Conservation (phyloP, 768 basidiomycete genomes). For the Amanita jacksonii region DNA sequence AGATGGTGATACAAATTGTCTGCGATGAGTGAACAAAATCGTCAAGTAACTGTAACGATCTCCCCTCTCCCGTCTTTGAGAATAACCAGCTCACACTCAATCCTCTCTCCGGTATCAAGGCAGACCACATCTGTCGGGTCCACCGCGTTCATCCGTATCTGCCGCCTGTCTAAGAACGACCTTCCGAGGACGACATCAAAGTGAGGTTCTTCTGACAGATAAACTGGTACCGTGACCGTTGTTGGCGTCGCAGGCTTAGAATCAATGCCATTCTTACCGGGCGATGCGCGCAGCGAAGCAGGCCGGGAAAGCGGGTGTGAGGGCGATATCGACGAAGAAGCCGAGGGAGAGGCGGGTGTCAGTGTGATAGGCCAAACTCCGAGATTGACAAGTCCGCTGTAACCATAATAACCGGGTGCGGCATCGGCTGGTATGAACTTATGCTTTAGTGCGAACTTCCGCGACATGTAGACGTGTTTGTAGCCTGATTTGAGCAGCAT, state of each 20-base stretch:
- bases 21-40: background rate
- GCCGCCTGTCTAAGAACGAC: slow-evolving; percentile 73
- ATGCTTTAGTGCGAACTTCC: slow-evolving; percentile 82
- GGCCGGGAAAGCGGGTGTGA: slow-evolving; percentile 9
- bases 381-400: slow-evolving; percentile 78
- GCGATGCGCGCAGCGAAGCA: slow-evolving; percentile 2
- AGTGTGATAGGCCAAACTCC: slow-evolving; percentile 84
- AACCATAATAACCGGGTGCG: slow-evolving; percentile 89
- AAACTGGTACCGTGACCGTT: slow-evolving; percentile 51
- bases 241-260: slow-evolving; percentile 20
- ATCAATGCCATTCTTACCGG: background rate
- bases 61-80: slow-evolving; percentile 87
- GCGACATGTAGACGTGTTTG: slow-evolving; percentile 90
- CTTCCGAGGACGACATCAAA: slow-evolving; percentile 93
- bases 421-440: slow-evolving; percentile 85
- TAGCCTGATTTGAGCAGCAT: slow-evolving; percentile 94
- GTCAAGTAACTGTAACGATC: slow-evolving; percentile 78
- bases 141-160: slow-evolving; percentile 69
- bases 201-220: slow-evolving; percentile 89
- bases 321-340: slow-evolving; percentile 13
- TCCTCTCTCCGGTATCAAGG: slow-evolving; percentile 85
- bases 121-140: slow-evolving; percentile 90
- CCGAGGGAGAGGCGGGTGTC: slow-evolving; percentile 29
- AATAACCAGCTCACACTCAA: slow-evolving; percentile 88
- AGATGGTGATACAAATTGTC: background rate